Percentiles rank a stretch among this genome's conserved stretches.
Evolutionary conservation across 257 asterid species (phyloP).

Genomic region (Forsythia viridissima): DNA sequence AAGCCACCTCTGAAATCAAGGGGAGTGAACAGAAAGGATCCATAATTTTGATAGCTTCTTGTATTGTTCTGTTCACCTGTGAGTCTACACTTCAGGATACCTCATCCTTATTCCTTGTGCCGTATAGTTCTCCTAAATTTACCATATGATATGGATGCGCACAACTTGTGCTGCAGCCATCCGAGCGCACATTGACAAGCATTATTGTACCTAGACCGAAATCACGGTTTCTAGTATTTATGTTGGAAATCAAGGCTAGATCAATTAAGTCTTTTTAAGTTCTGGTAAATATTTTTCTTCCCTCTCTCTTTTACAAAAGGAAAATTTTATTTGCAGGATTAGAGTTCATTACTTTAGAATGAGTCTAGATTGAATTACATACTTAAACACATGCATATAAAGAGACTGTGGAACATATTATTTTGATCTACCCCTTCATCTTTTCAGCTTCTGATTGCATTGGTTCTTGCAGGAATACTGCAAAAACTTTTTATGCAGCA

Average conservation of each 20-base stretch:
- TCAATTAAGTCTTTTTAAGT: background rate
- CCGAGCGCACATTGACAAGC: background rate
- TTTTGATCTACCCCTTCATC: background rate
- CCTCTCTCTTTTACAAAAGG: constrained; percentile 11
- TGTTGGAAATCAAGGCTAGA: constrained; percentile 3
- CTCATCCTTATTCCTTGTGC: background rate
- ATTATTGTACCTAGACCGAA: background rate
- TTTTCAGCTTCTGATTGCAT: constrained; percentile 21
- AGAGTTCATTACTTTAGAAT: background rate
- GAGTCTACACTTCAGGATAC: background rate
- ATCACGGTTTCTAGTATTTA: background rate
- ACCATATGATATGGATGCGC: background rate
- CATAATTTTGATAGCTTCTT: background rate
- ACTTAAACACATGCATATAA: background rate
- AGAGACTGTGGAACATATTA: background rate
- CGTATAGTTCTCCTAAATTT: background rate
- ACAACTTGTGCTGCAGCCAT: background rate
- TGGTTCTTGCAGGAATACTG: constrained; percentile 71
- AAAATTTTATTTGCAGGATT: background rate
- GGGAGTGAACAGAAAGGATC: background rate
- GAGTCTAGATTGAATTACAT: background rate
- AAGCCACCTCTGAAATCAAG: background rate
- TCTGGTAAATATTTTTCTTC: background rate
- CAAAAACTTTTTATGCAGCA: constrained; percentile 97
- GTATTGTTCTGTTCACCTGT: background rate